Conservation (phyloP, 106 monocot species). For the Dendrobium officinale region DNA sequence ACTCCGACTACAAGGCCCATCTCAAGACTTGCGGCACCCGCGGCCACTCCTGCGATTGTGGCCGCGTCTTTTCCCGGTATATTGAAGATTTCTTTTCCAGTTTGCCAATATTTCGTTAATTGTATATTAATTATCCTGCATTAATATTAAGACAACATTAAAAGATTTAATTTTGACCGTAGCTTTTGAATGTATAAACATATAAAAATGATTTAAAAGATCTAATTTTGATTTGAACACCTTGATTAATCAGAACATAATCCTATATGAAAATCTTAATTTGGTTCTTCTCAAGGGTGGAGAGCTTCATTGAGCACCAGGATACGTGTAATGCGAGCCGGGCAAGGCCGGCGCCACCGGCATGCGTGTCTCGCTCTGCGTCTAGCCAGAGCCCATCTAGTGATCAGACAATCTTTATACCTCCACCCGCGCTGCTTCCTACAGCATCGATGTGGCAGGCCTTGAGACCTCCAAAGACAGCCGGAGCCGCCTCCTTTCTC, state of each 20-base stretch:
- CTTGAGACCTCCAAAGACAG: neutral
- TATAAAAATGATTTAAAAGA: too few relatives aligned
- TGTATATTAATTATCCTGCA: too few relatives aligned
- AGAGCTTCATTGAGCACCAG: conserved; percentile 91
- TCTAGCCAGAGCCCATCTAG: conserved; percentile 17
- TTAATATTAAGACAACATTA: too few relatives aligned
- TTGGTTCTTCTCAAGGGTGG: conserved; percentile 30
- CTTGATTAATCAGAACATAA: neutral
- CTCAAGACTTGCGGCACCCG: conserved; percentile 95
- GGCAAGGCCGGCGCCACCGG: conserved; percentile 5
- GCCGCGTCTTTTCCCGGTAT: conserved; percentile 90
- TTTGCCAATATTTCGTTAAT: too few relatives aligned
- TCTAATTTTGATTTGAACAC: too few relatives aligned
- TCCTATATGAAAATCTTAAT: neutral
- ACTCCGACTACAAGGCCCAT: conserved; percentile 91
- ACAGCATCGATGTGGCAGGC: neutral
- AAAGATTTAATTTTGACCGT: too few relatives aligned
- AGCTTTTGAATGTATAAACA: too few relatives aligned
- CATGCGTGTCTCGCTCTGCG: conserved; percentile 20
- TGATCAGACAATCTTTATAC: conserved; percentile 33
- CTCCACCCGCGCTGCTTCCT: neutral
- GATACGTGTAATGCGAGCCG: conserved; percentile 41
- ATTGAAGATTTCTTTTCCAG: too few relatives aligned
- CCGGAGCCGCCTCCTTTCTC: neutral
- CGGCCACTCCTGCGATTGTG: conserved; percentile 94